phyloP scores from a whole-genome alignment of 2,329 filamentous ascomycete species.

The Chaetothyriales sp. region DNA sequence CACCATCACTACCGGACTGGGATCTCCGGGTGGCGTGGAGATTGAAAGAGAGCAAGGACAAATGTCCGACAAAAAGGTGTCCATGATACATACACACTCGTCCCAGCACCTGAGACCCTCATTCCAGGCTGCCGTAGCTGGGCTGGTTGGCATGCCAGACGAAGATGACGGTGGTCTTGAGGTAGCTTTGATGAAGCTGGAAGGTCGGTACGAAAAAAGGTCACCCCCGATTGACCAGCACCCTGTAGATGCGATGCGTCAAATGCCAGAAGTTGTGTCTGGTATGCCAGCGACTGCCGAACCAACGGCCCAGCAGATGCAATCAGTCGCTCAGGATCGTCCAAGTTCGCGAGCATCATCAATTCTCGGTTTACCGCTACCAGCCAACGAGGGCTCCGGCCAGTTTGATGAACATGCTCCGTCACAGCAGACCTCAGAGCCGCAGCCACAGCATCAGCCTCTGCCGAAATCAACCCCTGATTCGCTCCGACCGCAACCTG shows the following conservation, averaged over 20 bases:
- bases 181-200: slow-evolving; percentile 78
- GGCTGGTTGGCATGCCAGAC: slow-evolving; percentile 75
- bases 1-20: slow-evolving; percentile 23
- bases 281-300: neutral
- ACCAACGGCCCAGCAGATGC: neutral
- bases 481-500: neutral
- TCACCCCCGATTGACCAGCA: slow-evolving; percentile 17
- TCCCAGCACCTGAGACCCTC: slow-evolving; percentile 48
- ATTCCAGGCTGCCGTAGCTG: slow-evolving; percentile 77
- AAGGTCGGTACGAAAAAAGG: slow-evolving; percentile 62
- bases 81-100: slow-evolving; percentile 36
- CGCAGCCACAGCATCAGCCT: neutral
- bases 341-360: neutral
- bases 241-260: slow-evolving; percentile 8
- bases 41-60: slow-evolving; percentile 9
- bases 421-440: neutral
- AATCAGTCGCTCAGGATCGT: neutral
- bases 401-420: slow-evolving; percentile 1
- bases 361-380: neutral
- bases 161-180: slow-evolving; percentile 82
- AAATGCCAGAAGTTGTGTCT: slow-evolving; percentile 9
- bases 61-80: slow-evolving; percentile 23
- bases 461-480: neutral
- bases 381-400: neutral
- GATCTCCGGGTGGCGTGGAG: slow-evolving; percentile 12